phyloP scores from a whole-genome alignment of 345 rosid genomes.

The Eucalyptus cloeziana region DNA sequence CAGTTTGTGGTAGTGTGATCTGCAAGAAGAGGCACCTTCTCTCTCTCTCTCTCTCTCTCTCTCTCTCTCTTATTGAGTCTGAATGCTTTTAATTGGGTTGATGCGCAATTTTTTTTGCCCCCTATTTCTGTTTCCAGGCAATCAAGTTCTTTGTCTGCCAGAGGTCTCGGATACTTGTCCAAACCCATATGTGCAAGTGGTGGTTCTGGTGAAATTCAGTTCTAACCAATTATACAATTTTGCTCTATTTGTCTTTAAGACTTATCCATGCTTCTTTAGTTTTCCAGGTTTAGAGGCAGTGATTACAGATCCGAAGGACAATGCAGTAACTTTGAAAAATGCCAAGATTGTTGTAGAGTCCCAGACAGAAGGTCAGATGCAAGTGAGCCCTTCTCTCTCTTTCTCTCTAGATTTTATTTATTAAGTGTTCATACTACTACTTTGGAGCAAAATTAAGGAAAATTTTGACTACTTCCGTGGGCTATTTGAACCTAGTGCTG shows the following conservation, averaged over 20 bases:
- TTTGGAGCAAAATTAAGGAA: background rate
- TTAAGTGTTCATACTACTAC: background rate
- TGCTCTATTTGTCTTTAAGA: background rate
- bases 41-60: background rate
- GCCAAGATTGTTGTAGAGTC: constrained; percentile 38
- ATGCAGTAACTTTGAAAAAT: constrained; percentile 21
- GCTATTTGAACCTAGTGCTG: background rate
- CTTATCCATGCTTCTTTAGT: background rate
- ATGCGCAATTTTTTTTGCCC: background rate
- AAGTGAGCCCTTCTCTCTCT: constrained; percentile 12
- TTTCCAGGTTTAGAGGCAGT: constrained; percentile 38
- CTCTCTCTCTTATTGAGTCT: background rate
- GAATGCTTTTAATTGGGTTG: background rate
- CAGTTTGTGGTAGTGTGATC: background rate
- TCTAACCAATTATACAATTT: background rate
- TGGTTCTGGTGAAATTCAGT: constrained; percentile 26
- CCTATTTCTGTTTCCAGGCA: background rate
- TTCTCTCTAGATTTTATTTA: background rate
- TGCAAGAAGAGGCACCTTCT: background rate
- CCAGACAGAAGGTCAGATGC: constrained; percentile 27
- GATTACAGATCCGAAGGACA: constrained; percentile 26
- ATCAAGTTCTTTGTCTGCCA: background rate
- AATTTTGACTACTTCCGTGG: background rate
- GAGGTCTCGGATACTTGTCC: background rate
- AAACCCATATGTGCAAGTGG: constrained; percentile 29